phyloP scores from a whole-genome alignment of 345 rosid species.

The Euphorbia peplus region DNA sequence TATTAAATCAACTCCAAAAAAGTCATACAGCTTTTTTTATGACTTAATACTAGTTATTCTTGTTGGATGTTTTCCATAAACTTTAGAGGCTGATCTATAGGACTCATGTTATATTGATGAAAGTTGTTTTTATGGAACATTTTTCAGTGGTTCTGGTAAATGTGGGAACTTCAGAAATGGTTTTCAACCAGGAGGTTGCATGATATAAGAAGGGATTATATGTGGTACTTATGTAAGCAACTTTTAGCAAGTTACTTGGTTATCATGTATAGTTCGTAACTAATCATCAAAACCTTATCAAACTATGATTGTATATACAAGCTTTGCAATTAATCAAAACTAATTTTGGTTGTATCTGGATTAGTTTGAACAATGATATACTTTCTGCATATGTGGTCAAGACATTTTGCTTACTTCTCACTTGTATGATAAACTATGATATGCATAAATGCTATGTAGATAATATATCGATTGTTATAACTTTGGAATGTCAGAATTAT shows the following conservation, averaged over 20 bases:
- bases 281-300: neutral
- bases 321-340: neutral
- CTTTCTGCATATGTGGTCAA: neutral
- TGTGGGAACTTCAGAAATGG: neutral
- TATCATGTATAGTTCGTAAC: neutral
- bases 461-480: neutral
- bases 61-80: neutral
- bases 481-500: neutral
- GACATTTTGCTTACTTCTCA: neutral
- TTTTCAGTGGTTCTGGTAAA: neutral
- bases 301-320: neutral
- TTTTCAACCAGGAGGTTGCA: neutral
- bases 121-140: neutral
- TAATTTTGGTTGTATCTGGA: neutral
- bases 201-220: neutral
- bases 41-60: neutral
- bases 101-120: neutral
- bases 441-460: neutral
- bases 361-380: neutral
- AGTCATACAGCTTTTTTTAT: conserved; percentile 4
- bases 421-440: neutral
- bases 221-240: neutral
- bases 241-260: neutral
- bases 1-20: conserved; percentile 1
- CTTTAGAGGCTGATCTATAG: neutral